Base-by-base conservation (phyloP, 2,329 filamentous ascomycete species). In the Botrytis fabae region DNA sequence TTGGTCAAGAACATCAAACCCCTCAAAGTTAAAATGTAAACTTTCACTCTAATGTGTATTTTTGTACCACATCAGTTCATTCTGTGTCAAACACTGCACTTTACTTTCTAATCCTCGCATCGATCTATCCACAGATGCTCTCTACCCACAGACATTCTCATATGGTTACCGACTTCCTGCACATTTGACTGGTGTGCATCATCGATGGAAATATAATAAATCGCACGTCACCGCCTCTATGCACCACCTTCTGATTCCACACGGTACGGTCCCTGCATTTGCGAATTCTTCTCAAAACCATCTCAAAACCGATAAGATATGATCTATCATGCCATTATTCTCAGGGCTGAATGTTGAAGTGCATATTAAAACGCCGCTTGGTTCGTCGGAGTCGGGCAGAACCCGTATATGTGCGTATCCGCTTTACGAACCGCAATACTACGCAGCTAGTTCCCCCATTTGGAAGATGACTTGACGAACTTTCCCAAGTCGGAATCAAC, bases 211-310 rank as follows among this genome's bases (percentile, higher is more conserved):
- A 57, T 16, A 25, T 68, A n/a, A 68, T 69, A 44, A 42, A 57
- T 69, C 48, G 54, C 48, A 20, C 18, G 48, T 42, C 65, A 57
- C 65, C n/a, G 35, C 65, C 38, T 69, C 65, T 32, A 42, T 54
- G 64, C 64, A 68, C 25, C n/a, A 12, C 42, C 18, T 28, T 54
- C 25, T 54, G 64, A 20, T n/a, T 35, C 25, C 16, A 68, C 38
- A 16, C 35, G 28, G 18, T n/a, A 69, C 42, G 48, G 65, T 57
- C 65, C 65, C 65, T 69, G 65, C 48, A 69, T 69, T 42, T 69
- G 6, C n/a, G n/a, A 20, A 22, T 14, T 44, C 28, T 69, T 57
- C 51, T 57, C 51, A n/a, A 25, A 68, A 54, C 10, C 28, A 20
- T 42, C n/a, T 69, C 35, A 44, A 42, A 25, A 57, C 18, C 25